Conservation (phyloP, 140 eudicot genomes). For the Anethum foeniculum region DNA sequence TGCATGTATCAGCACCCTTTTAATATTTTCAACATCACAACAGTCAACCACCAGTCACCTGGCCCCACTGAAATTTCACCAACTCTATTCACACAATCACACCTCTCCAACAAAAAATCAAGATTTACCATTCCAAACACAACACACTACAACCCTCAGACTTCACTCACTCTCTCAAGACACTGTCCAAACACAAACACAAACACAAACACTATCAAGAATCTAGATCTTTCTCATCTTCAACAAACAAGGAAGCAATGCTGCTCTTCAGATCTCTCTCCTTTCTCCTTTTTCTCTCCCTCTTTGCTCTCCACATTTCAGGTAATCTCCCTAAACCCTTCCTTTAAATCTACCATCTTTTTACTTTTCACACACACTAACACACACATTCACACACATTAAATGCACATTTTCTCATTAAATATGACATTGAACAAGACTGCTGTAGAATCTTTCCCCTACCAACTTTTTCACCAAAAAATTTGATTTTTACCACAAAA, state of each 20-base stretch:
- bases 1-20: too few relatives aligned
- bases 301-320: slow-evolving; percentile 1
- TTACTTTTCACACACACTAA: not conserved
- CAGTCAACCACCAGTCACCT: too few relatives aligned
- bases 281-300: not conserved
- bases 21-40: too few relatives aligned
- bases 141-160: not conserved
- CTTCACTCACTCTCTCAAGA: not conserved
- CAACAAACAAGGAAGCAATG: slow-evolving; percentile 1
- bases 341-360: not conserved
- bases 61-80: not conserved
- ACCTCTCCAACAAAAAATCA: not conserved
- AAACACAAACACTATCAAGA: not conserved
- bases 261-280: slow-evolving; percentile 11
- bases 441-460: not conserved
- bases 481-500: not conserved
- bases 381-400: not conserved
- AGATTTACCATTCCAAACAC: not conserved
- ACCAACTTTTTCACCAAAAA: not conserved
- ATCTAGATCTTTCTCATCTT: not conserved
- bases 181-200: not conserved
- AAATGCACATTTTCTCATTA: not conserved
- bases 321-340: not conserved
- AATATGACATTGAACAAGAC: not conserved
- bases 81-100: not conserved